Percentiles rank a stretch among this genome's conserved stretches.
phyloP scores from a whole-genome alignment of 257 asterid genomes.

The Plantago major region DNA sequence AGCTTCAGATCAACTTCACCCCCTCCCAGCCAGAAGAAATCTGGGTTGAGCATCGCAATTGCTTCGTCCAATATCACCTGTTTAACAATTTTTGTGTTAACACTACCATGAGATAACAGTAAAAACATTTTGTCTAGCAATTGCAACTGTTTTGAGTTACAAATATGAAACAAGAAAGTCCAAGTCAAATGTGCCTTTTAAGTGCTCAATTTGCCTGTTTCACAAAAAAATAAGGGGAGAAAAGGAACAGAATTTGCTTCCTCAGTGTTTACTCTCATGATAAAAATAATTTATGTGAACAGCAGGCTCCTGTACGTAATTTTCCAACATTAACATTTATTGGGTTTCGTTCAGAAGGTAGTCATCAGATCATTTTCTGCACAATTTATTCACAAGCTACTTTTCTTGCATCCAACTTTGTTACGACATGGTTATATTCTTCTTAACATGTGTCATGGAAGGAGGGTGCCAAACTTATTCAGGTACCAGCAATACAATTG shows the following conservation, averaged over 20 bases:
- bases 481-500: too few species aligned
- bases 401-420: too few species aligned
- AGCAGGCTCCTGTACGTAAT: neutral
- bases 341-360: too few species aligned
- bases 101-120: constrained; percentile 1
- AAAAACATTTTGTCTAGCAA: neutral
- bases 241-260: neutral
- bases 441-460: too few species aligned
- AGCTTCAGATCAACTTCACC: constrained; percentile 79
- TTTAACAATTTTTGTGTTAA: constrained; percentile 20
- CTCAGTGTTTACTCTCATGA: neutral
- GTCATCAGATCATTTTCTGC: too few species aligned
- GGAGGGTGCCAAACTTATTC: too few species aligned
- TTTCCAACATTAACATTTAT: neutral
- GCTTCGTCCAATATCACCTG: constrained; percentile 96
- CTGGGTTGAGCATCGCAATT: constrained; percentile 62
- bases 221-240: neutral
- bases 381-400: too few species aligned
- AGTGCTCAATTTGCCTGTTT: neutral
- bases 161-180: neutral
- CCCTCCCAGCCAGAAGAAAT: constrained; percentile 95
- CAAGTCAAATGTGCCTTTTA: neutral
- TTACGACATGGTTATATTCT: too few species aligned
- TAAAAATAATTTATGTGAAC: neutral
- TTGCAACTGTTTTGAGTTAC: neutral